These are phyloP conservation scores for Fraxinus floribunda DNA, from an alignment of 305 asterid species.

Conservation along the genomic window DNA sequence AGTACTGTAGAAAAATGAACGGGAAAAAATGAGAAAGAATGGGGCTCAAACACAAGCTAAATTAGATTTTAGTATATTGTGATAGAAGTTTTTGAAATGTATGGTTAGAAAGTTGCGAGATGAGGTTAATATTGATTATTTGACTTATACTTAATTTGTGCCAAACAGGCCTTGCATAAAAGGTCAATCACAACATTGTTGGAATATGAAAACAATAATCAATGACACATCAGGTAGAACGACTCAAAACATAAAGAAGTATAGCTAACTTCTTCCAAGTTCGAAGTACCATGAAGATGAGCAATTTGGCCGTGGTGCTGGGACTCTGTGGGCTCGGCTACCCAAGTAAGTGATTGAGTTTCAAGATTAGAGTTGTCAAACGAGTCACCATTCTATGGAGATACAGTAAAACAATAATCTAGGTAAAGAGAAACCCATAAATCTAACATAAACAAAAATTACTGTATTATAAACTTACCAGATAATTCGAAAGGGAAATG, in stretches of 20 bases:
- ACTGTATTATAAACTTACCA: constrained; percentile 32
- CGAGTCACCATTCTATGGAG: background rate
- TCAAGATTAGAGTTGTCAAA: background rate
- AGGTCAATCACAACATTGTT: too few relatives aligned
- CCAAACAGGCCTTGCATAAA: too few relatives aligned
- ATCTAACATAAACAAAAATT: background rate
- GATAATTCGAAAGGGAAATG: constrained; percentile 42
- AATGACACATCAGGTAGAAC: background rate
- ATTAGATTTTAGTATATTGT: too few relatives aligned
- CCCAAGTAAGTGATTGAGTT: background rate
- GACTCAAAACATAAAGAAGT: background rate
- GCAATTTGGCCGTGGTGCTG: background rate
- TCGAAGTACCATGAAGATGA: background rate
- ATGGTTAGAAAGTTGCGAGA: too few relatives aligned
- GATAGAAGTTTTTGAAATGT: too few relatives aligned
- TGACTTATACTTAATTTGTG: too few relatives aligned
- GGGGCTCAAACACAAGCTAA: too few relatives aligned
- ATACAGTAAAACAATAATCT: background rate
- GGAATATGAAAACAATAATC: background rate
- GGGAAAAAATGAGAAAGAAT: too few relatives aligned
- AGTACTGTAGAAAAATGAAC: too few relatives aligned
- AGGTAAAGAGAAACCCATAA: background rate
- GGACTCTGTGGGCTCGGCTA: background rate
- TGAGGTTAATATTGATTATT: too few relatives aligned
- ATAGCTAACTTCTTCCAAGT: background rate